These are phyloP conservation scores for Arabis hirsuta DNA, from an alignment of 345 rosid species.

Conservation along the genomic window DNA sequence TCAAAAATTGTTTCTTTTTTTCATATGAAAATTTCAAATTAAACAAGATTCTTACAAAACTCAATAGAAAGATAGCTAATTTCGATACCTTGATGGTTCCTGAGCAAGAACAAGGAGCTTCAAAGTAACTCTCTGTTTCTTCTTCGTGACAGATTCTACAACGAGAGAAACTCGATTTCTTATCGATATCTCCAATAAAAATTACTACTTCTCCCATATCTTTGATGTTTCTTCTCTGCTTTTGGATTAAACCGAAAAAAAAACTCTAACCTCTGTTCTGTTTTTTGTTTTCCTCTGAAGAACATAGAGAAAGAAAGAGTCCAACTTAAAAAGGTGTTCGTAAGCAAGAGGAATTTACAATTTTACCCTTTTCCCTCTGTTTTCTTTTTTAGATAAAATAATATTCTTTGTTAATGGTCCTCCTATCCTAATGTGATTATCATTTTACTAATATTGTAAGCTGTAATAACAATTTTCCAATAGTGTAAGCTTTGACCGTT, in stretches of 20 bases:
- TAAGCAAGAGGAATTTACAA: neutral
- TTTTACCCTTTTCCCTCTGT: slow-evolving; percentile 8
- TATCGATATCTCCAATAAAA: slow-evolving; percentile 54
- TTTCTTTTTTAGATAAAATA: neutral
- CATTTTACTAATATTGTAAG: slow-evolving; percentile 3
- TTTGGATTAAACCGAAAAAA: neutral
- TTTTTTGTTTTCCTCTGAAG: neutral
- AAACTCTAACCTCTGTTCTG: slow-evolving; percentile 28
- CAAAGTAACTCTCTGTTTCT: slow-evolving; percentile 69
- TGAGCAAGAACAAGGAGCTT: slow-evolving; percentile 94
- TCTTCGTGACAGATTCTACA: slow-evolving; percentile 95
- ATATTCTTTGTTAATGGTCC: slow-evolving; percentile 13
- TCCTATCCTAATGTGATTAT: slow-evolving; percentile 1
- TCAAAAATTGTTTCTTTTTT: too few species aligned
- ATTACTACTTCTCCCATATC: slow-evolving; percentile 64
- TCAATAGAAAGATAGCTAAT: neutral
- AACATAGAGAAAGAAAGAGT: neutral
- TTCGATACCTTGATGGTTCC: slow-evolving; percentile 81
- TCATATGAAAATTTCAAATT: neutral
- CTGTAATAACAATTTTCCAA: neutral
- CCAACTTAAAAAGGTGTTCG: slow-evolving; percentile 28
- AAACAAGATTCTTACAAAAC: neutral
- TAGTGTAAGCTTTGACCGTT: slow-evolving; percentile 19
- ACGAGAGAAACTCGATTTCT: slow-evolving; percentile 34
- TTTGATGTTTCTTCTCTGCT: neutral